A percentile compares a stretch with the other conserved stretches of the same genome.
phyloP scores from a whole-genome alignment of 1,139 yeast species.

The Magnusiomyces sp. region DNA sequence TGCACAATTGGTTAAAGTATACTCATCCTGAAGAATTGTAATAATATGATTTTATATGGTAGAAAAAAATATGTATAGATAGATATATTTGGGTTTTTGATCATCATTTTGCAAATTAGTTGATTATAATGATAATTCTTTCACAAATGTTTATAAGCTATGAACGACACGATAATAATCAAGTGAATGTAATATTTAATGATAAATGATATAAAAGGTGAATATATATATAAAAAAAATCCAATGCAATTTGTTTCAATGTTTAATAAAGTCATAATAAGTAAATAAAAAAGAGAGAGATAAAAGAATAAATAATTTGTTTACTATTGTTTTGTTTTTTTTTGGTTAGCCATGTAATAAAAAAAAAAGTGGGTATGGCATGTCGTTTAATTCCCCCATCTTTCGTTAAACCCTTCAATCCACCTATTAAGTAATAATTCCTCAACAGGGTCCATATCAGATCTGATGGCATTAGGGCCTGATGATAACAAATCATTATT shows the following conservation, averaged over 20 bases:
- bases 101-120: too few relatives aligned
- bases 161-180: neutral
- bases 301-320: neutral
- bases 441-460: neutral
- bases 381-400: constrained; percentile 2
- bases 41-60: neutral
- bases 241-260: neutral
- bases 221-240: constrained; percentile 2
- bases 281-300: neutral
- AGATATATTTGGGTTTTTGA: neutral
- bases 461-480: too few relatives aligned
- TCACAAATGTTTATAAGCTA: neutral
- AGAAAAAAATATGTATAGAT: too few relatives aligned
- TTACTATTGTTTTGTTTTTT: too few relatives aligned
- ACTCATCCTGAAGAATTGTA: constrained; percentile 4
- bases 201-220: too few relatives aligned
- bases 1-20: constrained; percentile 55
- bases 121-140: neutral
- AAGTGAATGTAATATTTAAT: neutral
- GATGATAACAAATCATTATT: too few relatives aligned
- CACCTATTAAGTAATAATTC: constrained; percentile 4
- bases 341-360: neutral
- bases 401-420: constrained; percentile 3
- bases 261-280: neutral
- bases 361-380: too few relatives aligned